These are phyloP conservation scores for Sclerotinia nivalis DNA, from an alignment of 2,329 filamentous ascomycete species.

Conservation along the genomic window DNA sequence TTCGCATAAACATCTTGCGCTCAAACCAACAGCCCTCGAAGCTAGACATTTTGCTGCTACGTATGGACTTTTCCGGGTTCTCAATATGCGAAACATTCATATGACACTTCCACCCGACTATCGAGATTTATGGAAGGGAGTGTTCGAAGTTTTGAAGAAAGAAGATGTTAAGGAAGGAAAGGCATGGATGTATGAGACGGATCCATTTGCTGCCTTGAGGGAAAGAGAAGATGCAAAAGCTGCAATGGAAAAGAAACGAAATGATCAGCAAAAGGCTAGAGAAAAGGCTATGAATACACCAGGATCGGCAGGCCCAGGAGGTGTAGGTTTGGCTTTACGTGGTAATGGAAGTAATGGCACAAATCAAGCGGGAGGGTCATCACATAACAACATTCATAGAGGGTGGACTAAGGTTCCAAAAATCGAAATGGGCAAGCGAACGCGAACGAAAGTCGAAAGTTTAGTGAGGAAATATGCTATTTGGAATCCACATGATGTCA, in stretches of 20 bases:
- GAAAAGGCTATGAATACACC: constrained; percentile 67
- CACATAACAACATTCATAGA: constrained; percentile 51
- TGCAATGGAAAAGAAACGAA: constrained; percentile 75
- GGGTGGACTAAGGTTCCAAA: constrained; percentile 85
- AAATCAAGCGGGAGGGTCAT: constrained; percentile 41
- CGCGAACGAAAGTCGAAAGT: constrained; percentile 75
- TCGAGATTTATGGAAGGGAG: constrained; percentile 83
- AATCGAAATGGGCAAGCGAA: constrained; percentile 87
- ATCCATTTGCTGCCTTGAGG: constrained; percentile 81
- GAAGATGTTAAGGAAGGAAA: constrained; percentile 76
- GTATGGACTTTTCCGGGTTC: constrained; percentile 86
- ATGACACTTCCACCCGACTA: constrained; percentile 92
- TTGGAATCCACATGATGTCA: constrained; percentile 82
- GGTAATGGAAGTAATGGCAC: constrained; percentile 43
- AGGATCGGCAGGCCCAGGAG: constrained; percentile 51
- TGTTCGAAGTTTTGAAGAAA: constrained; percentile 80
- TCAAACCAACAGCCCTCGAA: constrained; percentile 79
- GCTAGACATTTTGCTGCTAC: constrained; percentile 91
- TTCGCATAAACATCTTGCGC: constrained; percentile 72
- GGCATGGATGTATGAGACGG: constrained; percentile 91
- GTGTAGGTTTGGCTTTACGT: constrained; percentile 50
- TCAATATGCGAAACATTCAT: constrained; percentile 93
- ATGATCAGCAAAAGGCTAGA: constrained; percentile 66
- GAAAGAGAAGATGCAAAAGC: constrained; percentile 79
- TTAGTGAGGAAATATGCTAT: constrained; percentile 74